A percentile compares a stretch with the other conserved stretches of the same genome.
These are phyloP conservation scores for Phyllostachys edulis DNA, from an alignment of 176 grass and related monocot species.

Conservation along the genomic window DNA sequence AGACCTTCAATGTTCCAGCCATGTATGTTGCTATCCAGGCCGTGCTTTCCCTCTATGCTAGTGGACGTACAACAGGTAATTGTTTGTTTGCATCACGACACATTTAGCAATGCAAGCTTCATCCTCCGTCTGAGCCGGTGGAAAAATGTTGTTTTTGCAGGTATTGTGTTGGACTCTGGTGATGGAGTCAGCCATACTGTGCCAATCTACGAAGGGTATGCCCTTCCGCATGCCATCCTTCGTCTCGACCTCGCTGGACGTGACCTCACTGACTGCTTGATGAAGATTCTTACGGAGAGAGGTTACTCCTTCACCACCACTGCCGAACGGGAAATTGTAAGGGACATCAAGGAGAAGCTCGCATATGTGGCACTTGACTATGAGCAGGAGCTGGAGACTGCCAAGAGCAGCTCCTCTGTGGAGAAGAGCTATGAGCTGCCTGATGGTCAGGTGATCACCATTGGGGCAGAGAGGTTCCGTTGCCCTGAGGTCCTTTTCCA, in stretches of 20 bases:
- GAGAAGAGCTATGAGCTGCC: conserved; percentile 72
- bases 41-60: conserved; percentile 52
- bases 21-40: conserved; percentile 55
- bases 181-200: conserved; percentile 54
- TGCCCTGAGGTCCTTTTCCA: conserved; percentile 88
- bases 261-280: conserved; percentile 56
- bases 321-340: conserved; percentile 64
- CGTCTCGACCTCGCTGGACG: conserved; percentile 45
- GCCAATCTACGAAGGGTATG: conserved; percentile 54
- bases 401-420: conserved; percentile 49
- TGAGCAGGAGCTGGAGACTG: conserved; percentile 56
- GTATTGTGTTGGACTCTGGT: conserved; percentile 52
- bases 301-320: conserved; percentile 69
- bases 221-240: conserved; percentile 46
- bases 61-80: conserved; percentile 50
- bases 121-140: neutral
- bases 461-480: conserved; percentile 62
- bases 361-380: conserved; percentile 62
- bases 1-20: conserved; percentile 43
- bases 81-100: neutral
- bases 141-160: conserved; percentile 5
- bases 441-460: conserved; percentile 72
- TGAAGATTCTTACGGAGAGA: conserved; percentile 62
- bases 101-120: neutral
- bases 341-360: conserved; percentile 76